phyloP scores from a whole-genome alignment of 176 grass and related monocot genomes.

The Hyparrhenia diplandra region DNA sequence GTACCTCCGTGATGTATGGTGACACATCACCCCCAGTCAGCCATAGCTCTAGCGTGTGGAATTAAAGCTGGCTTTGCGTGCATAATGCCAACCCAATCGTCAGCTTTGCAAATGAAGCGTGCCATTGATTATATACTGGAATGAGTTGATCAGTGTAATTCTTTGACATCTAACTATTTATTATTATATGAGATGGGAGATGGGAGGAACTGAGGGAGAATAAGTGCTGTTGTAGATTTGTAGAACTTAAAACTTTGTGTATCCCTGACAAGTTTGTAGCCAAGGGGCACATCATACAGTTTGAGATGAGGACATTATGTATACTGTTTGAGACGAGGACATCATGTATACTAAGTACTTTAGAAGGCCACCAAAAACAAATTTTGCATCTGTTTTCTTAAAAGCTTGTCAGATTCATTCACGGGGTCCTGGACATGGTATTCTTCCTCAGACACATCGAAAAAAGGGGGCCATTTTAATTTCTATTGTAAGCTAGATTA shows the following conservation, averaged over 20 bases:
- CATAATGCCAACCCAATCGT: not conserved
- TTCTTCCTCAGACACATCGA: too few species aligned
- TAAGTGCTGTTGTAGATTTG: slow-evolving; percentile 46
- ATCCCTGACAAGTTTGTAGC: slow-evolving; percentile 35
- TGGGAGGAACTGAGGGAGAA: slow-evolving; percentile 27
- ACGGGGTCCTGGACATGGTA: too few species aligned
- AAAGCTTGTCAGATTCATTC: not conserved
- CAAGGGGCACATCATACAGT: slow-evolving; percentile 21
- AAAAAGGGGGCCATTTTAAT: too few species aligned
- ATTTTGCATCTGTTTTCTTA: slow-evolving; percentile 42
- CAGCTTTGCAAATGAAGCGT: slow-evolving; percentile 9
- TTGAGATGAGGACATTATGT: slow-evolving; percentile 29
- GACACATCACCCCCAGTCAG: not conserved
- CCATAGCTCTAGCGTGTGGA: slow-evolving; percentile 22
- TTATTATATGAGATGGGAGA: slow-evolving; percentile 43
- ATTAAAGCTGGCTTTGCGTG: not conserved
- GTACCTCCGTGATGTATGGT: slow-evolving; percentile 92
- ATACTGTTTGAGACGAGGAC: slow-evolving; percentile 30
- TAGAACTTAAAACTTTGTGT: slow-evolving; percentile 36
- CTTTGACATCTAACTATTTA: slow-evolving; percentile 64
- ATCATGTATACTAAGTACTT: slow-evolving; percentile 19
- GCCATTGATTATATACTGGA: slow-evolving; percentile 13
- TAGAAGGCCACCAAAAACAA: slow-evolving; percentile 22
- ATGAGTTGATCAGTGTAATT: slow-evolving; percentile 45
- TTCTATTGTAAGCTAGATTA: too few species aligned